Percentiles rank a stretch among this genome's conserved stretches.
Conservation (phyloP, 75 land plant species). For the Pinus tabuliformis region DNA sequence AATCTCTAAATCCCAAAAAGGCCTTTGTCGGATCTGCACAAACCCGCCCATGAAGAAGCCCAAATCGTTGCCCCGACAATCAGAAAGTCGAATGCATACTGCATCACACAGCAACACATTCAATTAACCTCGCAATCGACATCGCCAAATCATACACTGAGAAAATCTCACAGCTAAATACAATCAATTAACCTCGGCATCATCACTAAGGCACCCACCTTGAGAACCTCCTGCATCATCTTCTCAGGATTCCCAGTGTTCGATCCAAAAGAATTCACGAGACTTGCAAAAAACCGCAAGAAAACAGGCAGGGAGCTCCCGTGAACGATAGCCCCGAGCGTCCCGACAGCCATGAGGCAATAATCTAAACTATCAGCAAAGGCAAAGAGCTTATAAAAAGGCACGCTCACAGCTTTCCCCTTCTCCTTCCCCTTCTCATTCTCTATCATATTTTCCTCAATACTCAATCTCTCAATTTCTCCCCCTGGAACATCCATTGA, state of each 20-base stretch:
- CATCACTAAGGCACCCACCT: conserved; percentile 16
- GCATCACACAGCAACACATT: conserved; percentile 19
- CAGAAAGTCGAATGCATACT: conserved; percentile 85
- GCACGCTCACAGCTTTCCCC: conserved; percentile 5
- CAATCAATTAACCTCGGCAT: not conserved
- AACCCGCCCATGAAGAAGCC: conserved; percentile 95
- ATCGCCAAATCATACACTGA: not conserved
- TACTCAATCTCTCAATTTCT: not conserved
- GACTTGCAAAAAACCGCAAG: conserved; percentile 75
- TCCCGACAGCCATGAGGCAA: conserved; percentile 61
- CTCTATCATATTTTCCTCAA: too few species aligned
- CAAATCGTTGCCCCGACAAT: conserved; percentile 80
- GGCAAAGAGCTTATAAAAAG: conserved; percentile 28
- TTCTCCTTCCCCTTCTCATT: not conserved
- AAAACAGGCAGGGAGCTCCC: conserved; percentile 82
- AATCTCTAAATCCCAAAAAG: not conserved
- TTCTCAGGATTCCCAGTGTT: conserved; percentile 45
- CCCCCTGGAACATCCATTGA: not conserved
- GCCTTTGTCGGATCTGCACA: not conserved
- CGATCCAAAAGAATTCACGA: conserved; percentile 78
- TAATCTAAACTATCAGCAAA: conserved; percentile 78
- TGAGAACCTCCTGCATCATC: conserved; percentile 59
- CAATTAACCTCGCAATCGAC: not conserved
- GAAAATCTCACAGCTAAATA: not conserved
- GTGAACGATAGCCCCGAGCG: conserved; percentile 69